Evolutionary conservation across 2,329 filamentous ascomycete species (phyloP), one percentile per base, ranked within the genome.

Genomic region (Metarhizium brunneum): DNA sequence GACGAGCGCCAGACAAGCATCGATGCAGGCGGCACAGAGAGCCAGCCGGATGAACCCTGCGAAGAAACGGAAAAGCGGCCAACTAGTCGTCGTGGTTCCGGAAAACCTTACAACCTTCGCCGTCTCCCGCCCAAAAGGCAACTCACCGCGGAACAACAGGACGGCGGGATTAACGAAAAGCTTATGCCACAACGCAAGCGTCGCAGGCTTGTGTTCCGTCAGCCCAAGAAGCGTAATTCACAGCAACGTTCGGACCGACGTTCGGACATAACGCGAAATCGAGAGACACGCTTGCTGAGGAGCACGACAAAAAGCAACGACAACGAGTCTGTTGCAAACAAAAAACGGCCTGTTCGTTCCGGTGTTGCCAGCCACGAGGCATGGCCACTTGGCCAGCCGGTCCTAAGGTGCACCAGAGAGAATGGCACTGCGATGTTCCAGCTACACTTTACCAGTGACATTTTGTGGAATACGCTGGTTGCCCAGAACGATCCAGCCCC

Each of bases 381-480:
- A 49, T 48, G 47, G 47, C 32, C 20, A 47, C 47, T 50, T 54
- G 20, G 42, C 47, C 43, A 54, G 20, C 18, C 53, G 1, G 35
- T 50, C 43, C 53, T 54, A 10, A 54, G 48, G 7, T 30, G 53
- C 53, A 47, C n/a, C 18, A 25, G 47, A 54, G 53, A 54, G 11
- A 54, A 54, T 38, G 20, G 53, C 43, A 54, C 20, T 18, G 53
- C 53, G 29, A 42, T 29, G 18, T 50, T 54, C 43, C 14, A 52
- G n/a, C n/a, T 42, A 42, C 40, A 42, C 3, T 42, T 42, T 42
- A 42, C 40, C n/a, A 42, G 40, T 6, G 40, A 42, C n/a, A 42
- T 18, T 42, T 18, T 42, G 40, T 42, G 40, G 40, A 42, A 42
- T 14, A 18, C 40, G n/a, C 40, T 42, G 5, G n/a, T 18, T 42